phyloP scores from a whole-genome alignment of 2,329 filamentous ascomycete genomes.

The Alternaria sp. region DNA sequence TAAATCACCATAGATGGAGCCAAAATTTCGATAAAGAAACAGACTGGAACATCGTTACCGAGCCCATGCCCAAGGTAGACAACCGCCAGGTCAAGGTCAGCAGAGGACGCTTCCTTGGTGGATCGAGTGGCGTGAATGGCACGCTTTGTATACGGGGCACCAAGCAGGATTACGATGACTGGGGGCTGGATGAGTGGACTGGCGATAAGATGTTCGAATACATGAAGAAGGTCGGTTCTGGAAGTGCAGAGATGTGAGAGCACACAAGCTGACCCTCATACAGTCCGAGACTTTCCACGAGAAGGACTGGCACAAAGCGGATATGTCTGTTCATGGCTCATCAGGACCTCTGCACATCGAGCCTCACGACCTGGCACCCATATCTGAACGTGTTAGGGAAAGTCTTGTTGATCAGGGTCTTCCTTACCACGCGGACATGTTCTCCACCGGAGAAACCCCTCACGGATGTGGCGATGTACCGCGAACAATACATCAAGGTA shows the following conservation, averaged over 20 bases:
- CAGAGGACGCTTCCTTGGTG: conserved; percentile 58
- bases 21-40: conserved; percentile 57
- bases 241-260: accelerated
- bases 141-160: conserved; percentile 58
- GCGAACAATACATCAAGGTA: conserved; percentile 40
- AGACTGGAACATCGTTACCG: conserved; percentile 60
- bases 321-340: conserved; percentile 52
- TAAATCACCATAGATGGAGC: conserved; percentile 43
- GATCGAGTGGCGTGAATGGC: conserved; percentile 58
- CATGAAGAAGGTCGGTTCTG: conserved; percentile 56
- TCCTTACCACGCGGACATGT: conserved; percentile 65
- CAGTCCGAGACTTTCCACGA: conserved; percentile 63
- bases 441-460: conserved; percentile 53
- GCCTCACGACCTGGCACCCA: conserved; percentile 65
- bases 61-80: conserved; percentile 49
- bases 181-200: conserved; percentile 62
- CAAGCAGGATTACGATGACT: conserved; percentile 62
- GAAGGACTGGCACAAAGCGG: conserved; percentile 63
- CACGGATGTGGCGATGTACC: conserved; percentile 41
- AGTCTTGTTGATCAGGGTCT: conserved; percentile 63
- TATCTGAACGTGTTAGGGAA: conserved; percentile 61
- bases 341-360: conserved; percentile 62
- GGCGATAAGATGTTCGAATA: conserved; percentile 64
- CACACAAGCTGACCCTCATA: not conserved
- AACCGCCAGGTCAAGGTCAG: conserved; percentile 56